phyloP scores from a whole-genome alignment of 225 moss, liverwort and hornwort genomes.

The Bryoerythrophyllum caledonicum region DNA sequence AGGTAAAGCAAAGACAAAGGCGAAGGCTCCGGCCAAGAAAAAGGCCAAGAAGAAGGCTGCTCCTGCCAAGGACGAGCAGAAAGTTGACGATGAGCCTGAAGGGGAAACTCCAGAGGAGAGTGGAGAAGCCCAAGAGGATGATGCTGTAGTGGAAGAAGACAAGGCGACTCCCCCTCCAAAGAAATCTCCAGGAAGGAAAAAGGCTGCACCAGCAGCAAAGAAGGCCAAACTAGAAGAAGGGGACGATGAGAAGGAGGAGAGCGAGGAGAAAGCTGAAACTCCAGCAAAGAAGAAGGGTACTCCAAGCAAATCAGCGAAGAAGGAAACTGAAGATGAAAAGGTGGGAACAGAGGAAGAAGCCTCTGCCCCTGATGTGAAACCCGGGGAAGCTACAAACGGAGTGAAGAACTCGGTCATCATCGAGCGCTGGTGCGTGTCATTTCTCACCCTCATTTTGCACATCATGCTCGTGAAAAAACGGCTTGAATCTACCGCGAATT shows the following conservation, averaged over 20 bases:
- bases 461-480: neutral
- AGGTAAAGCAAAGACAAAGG: neutral
- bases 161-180: conserved; percentile 2
- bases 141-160: conserved; percentile 12
- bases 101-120: conserved; percentile 19
- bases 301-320: conserved; percentile 23
- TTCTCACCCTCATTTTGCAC: neutral
- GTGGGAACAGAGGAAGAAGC: conserved; percentile 24
- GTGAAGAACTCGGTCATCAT: conserved; percentile 50
- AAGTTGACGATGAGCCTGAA: conserved; percentile 16
- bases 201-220: neutral
- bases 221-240: conserved; percentile 23
- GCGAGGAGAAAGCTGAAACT: conserved; percentile 26
- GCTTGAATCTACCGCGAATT: no score
- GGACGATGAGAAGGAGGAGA: conserved; percentile 15
- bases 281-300: conserved; percentile 28
- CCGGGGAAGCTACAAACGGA: conserved; percentile 29
- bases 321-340: conserved; percentile 22
- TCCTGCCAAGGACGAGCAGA: conserved; percentile 11
- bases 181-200: conserved; percentile 18
- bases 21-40: conserved; percentile 15
- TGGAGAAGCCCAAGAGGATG: conserved; percentile 23
- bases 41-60: conserved; percentile 30
- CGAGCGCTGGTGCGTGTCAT: conserved; percentile 49
- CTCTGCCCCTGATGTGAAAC: conserved; percentile 21